Evolutionary conservation across 257 asterid species (phyloP).

Genomic region (Echium plantagineum): DNA sequence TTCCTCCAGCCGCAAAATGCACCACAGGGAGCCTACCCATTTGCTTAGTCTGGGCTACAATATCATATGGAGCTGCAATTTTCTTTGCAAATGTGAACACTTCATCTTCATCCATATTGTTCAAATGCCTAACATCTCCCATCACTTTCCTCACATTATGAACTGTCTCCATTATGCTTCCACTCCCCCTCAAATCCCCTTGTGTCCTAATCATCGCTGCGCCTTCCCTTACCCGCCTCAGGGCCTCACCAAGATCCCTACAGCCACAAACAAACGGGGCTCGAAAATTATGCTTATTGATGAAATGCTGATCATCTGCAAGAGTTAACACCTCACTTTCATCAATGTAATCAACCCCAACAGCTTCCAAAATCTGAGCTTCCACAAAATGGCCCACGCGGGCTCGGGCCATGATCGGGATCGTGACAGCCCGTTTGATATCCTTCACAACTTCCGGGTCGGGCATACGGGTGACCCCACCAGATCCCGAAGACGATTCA

Average conservation of each 20-base stretch:
- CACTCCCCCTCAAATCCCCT: slow-evolving; percentile 47
- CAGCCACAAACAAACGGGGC: slow-evolving; percentile 66
- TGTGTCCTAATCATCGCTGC: slow-evolving; percentile 74
- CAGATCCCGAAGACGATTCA: slow-evolving; percentile 25
- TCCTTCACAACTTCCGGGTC: slow-evolving; percentile 66
- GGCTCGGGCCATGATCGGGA: slow-evolving; percentile 59
- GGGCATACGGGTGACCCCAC: slow-evolving; percentile 70
- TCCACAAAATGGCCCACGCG: slow-evolving; percentile 87
- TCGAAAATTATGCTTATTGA: slow-evolving; percentile 67
- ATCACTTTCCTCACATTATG: slow-evolving; percentile 57
- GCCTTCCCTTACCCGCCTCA: slow-evolving; percentile 72
- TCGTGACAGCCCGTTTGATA: slow-evolving; percentile 50
- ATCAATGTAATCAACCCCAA: slow-evolving; percentile 69
- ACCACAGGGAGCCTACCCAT: slow-evolving; percentile 85
- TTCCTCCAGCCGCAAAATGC: slow-evolving; percentile 77
- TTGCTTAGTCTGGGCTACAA: slow-evolving; percentile 72
- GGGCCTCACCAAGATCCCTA: slow-evolving; percentile 74
- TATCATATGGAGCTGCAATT: slow-evolving; percentile 62
- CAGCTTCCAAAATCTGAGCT: slow-evolving; percentile 68
- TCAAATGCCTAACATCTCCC: slow-evolving; percentile 59
- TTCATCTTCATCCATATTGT: slow-evolving; percentile 83
- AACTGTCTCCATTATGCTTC: slow-evolving; percentile 45
- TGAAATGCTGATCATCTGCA: slow-evolving; percentile 61
- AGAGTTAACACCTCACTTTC: slow-evolving; percentile 56
- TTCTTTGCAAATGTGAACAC: slow-evolving; percentile 58